Conservation (phyloP, 495 filamentous ascomycete species). For the Tirmania nivea region DNA sequence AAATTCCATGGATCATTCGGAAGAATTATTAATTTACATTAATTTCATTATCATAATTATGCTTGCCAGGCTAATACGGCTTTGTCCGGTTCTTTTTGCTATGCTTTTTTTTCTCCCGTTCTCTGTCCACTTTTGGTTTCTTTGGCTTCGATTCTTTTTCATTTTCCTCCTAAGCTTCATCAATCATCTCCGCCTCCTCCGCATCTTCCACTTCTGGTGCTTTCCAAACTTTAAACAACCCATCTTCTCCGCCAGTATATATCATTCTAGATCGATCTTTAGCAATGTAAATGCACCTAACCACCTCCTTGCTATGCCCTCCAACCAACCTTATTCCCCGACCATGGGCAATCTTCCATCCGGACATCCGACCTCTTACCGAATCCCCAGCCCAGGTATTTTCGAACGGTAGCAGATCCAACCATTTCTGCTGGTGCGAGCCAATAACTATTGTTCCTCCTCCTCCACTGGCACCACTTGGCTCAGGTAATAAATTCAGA, state of each 20-base stretch:
- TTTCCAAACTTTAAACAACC: slow-evolving; percentile 44
- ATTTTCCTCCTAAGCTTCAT: too few species aligned
- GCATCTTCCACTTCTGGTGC: neutral
- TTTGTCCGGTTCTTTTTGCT: too few species aligned
- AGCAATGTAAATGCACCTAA: slow-evolving; percentile 60
- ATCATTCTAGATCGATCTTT: slow-evolving; percentile 41
- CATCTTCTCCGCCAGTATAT: slow-evolving; percentile 63
- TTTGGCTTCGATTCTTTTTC: too few species aligned
- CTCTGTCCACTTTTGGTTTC: too few species aligned
- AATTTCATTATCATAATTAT: too few species aligned
- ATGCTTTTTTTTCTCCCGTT: too few species aligned
- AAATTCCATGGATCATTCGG: too few species aligned
- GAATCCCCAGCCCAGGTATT: neutral
- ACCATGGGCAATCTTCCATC: slow-evolving; percentile 38
- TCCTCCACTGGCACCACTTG: too few species aligned
- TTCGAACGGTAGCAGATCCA: slow-evolving; percentile 43
- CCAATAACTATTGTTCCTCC: slow-evolving; percentile 40
- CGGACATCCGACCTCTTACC: slow-evolving; percentile 20
- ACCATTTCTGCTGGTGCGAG: slow-evolving; percentile 36
- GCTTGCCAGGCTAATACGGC: too few species aligned
- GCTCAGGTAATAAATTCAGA: too few species aligned
- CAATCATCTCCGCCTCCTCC: too few species aligned
- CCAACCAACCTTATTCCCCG: slow-evolving; percentile 43
- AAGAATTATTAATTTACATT: too few species aligned
- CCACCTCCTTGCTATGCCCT: slow-evolving; percentile 66